These are phyloP conservation scores for Yarrowia bubula DNA, from an alignment of 805 yeast species.

Conservation along the genomic window DNA sequence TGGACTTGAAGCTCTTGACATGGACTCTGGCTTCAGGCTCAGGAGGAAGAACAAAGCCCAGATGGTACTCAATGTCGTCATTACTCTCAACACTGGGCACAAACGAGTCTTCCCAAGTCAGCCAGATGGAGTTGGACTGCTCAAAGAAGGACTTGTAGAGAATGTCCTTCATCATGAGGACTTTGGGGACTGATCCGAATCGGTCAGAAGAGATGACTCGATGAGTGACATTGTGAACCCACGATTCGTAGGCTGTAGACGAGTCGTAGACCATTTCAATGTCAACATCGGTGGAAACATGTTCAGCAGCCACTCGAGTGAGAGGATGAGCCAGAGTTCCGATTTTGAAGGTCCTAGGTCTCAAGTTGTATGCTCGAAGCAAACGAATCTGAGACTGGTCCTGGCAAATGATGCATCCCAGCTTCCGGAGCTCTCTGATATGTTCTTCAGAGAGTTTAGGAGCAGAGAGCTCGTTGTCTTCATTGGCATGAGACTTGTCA, in stretches of 20 bases:
- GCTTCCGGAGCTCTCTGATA: background rate
- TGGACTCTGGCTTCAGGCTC: background rate
- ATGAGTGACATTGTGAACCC: conserved; percentile 19
- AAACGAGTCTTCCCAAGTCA: conserved; percentile 6
- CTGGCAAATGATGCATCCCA: conserved; percentile 15
- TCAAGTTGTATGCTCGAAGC: conserved; percentile 13
- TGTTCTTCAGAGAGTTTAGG: conserved; percentile 2
- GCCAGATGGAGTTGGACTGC: conserved; percentile 22
- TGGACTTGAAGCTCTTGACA: conserved; percentile 17
- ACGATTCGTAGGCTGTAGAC: conserved; percentile 12
- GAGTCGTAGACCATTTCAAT: conserved; percentile 18
- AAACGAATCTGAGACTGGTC: conserved; percentile 11
- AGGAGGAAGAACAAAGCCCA: conserved; percentile 11
- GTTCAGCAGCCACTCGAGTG: conserved; percentile 20
- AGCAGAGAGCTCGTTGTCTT: background rate
- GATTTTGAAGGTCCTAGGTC: conserved; percentile 23
- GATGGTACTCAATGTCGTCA: conserved; percentile 17
- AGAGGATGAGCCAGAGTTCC: conserved; percentile 19
- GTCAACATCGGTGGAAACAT: background rate
- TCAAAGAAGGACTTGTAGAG: conserved; percentile 22
- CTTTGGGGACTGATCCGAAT: background rate
- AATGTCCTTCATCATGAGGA: conserved; percentile 23
- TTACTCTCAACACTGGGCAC: background rate
- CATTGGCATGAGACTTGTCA: background rate
- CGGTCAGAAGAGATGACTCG: conserved; percentile 6